phyloP scores from a whole-genome alignment of 164 flowering plant species.

The Santalum album region DNA sequence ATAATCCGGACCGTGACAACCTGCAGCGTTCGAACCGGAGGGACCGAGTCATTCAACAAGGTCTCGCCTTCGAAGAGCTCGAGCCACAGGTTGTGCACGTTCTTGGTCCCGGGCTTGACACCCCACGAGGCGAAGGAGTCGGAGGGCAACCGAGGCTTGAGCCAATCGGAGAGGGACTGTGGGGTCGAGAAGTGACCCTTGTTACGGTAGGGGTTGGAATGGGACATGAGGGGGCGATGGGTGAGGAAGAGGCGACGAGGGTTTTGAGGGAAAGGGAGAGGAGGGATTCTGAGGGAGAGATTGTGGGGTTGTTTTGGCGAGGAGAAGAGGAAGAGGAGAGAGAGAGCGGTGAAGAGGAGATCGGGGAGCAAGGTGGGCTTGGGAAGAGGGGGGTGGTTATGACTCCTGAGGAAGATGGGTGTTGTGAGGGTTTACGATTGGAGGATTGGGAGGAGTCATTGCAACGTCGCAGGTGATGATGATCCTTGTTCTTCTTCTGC shows the following conservation, averaged over 20 bases:
- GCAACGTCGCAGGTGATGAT: no score
- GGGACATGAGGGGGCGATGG: conserved; percentile 28
- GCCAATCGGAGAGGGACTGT: conserved; percentile 80
- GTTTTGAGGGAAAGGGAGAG: conserved; percentile 22
- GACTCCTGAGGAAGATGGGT: no score
- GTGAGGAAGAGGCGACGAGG: conserved; percentile 25
- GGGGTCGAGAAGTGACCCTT: conserved; percentile 41
- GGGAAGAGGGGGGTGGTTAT: no score
- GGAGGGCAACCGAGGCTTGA: conserved; percentile 57
- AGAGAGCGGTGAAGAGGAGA: conserved; percentile 47
- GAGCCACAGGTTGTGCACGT: conserved; percentile 88
- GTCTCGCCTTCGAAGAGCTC: conserved; percentile 85
- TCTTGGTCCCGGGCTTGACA: conserved; percentile 81
- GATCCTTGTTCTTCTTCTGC: no score
- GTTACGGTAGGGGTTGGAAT: conserved; percentile 13
- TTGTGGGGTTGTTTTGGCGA: conserved; percentile 4
- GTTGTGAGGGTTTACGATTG: no score
- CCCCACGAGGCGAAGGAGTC: conserved; percentile 84
- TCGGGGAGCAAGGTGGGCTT: conserved; percentile 30
- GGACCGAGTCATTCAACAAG: conserved; percentile 47
- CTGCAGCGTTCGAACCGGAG: conserved; percentile 67
- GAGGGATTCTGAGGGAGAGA: conserved; percentile 9
- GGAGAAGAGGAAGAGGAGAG: conserved; percentile 26
- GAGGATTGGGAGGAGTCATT: no score
- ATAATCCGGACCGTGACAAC: conserved; percentile 54